A percentile compares a stretch with the other conserved stretches of the same genome.
phyloP scores from a whole-genome alignment of 106 monocot species.

The Dioscorea zingiberensis region DNA sequence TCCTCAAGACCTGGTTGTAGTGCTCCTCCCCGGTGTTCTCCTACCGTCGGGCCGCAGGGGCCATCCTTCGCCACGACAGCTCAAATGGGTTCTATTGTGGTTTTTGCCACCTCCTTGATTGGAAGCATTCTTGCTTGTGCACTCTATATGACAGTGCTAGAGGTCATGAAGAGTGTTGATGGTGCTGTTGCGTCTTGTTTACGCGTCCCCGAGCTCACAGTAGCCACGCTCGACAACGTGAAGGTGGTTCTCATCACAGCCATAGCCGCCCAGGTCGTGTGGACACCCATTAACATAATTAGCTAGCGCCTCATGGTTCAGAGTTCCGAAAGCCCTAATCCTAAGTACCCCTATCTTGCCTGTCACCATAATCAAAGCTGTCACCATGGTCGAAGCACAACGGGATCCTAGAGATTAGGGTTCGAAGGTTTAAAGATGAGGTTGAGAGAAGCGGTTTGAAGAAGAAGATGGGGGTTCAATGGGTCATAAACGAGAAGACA shows the following conservation, averaged over 20 bases:
- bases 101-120: conserved; percentile 75
- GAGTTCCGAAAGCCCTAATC: background rate
- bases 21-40: conserved; percentile 27
- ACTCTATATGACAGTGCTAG: conserved; percentile 89
- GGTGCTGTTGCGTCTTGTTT: conserved; percentile 44
- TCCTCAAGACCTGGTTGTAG: conserved; percentile 87
- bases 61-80: conserved; percentile 70
- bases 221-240: conserved; percentile 56
- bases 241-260: conserved; percentile 69
- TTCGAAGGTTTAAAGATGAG: too few relatives aligned
- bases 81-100: conserved; percentile 75
- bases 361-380: too few relatives aligned
- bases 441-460: too few relatives aligned
- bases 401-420: too few relatives aligned
- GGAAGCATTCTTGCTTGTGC: conserved; percentile 87
- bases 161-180: conserved; percentile 61
- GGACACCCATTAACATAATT: too few relatives aligned
- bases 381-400: too few relatives aligned
- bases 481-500: too few relatives aligned
- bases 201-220: conserved; percentile 66
- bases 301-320: conserved; percentile 89
- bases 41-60: conserved; percentile 19
- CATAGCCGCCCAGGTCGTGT: conserved; percentile 85
- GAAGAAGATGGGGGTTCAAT: too few relatives aligned
- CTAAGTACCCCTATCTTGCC: too few relatives aligned